phyloP scores from a whole-genome alignment of 176 grass and related monocot species.

The Triticum monococcum region DNA sequence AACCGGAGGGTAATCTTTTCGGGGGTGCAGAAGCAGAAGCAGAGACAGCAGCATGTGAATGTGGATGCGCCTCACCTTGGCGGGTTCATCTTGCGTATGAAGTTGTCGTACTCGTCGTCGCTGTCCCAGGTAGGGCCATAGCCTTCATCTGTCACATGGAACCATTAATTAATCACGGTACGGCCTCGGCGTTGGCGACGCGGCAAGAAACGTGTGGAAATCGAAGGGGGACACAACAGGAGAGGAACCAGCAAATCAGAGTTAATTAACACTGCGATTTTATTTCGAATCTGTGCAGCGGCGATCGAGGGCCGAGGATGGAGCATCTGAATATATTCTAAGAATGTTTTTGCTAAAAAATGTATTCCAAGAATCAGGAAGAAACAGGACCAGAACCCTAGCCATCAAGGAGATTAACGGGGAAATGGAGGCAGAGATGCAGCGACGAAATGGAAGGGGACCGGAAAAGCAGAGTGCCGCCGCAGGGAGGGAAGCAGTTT shows the following conservation, averaged over 20 bases:
- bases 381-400: background rate
- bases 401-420: background rate
- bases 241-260: background rate
- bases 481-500: background rate
- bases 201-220: background rate
- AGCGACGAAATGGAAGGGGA: background rate
- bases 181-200: background rate
- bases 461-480: background rate
- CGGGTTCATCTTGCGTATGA: constrained; percentile 88
- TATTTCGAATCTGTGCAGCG: background rate
- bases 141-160: constrained; percentile 66
- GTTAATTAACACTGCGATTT: background rate
- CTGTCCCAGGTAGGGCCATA: constrained; percentile 65
- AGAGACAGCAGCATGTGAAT: background rate
- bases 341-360: background rate
- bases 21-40: too few relatives aligned
- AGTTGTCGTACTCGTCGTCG: constrained; percentile 86
- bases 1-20: background rate
- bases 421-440: background rate
- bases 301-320: background rate
- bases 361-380: background rate
- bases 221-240: background rate
- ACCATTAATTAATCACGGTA: constrained; percentile 26
- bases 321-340: background rate
- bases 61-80: constrained; percentile 49